Percentiles rank a stretch among this genome's conserved stretches.
Evolutionary conservation across 768 basidiomycete genomes (phyloP).

Genomic region (Mycena capillaripes): DNA sequence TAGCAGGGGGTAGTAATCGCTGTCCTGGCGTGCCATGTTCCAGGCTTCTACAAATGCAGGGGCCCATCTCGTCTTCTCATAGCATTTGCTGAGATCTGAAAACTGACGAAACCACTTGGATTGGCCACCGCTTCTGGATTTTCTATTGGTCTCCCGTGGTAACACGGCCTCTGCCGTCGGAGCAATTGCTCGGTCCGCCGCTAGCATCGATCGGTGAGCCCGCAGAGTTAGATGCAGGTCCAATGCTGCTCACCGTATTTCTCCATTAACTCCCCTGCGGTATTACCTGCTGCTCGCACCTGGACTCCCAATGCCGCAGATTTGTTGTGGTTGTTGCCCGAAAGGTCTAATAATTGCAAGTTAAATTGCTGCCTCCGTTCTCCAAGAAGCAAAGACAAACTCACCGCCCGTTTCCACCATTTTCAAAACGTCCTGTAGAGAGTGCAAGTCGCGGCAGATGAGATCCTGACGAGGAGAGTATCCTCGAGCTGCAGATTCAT

Average conservation of each 20-base stretch:
- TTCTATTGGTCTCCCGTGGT: not conserved
- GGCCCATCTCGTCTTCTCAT: not conserved
- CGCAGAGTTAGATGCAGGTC: too few relatives aligned
- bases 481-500: not conserved
- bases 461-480: not conserved
- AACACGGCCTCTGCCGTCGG: not conserved
- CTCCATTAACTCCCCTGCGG: conserved; percentile 8
- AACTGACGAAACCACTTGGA: conserved; percentile 14
- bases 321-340: not conserved
- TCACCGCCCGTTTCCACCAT: not conserved
- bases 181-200: not conserved
- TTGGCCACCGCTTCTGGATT: not conserved
- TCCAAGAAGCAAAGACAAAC: too few relatives aligned
- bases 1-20: not conserved
- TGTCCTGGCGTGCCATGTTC: not conserved
- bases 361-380: too few relatives aligned
- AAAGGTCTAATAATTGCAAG: not conserved
- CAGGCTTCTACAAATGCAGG: not conserved
- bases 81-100: not conserved
- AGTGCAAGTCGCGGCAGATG: not conserved
- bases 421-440: not conserved
- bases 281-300: not conserved
- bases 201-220: not conserved
- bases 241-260: not conserved
- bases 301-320: not conserved